Conservation (phyloP, 257 asterid genomes). For the Gynochthodes officinalis region DNA sequence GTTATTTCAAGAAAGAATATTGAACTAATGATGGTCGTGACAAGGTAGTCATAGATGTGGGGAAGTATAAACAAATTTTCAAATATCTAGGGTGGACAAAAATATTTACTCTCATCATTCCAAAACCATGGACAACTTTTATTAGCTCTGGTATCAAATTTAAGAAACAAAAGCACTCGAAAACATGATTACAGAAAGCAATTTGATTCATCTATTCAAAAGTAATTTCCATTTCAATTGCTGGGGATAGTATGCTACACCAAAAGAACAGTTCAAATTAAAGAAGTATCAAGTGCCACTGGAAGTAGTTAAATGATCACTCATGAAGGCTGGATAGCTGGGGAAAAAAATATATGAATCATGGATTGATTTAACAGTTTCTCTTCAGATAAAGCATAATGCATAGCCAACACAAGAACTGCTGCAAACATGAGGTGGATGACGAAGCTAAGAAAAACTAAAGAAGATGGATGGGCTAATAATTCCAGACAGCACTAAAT, state of each 20-base stretch:
- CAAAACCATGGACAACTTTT: background rate
- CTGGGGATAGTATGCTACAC: background rate
- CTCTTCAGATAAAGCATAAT: background rate
- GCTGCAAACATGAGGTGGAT: background rate
- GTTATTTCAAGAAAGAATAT: background rate
- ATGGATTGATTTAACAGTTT: background rate
- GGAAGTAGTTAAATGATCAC: background rate
- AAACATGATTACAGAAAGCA: background rate
- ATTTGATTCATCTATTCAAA: too few relatives aligned
- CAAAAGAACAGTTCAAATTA: background rate
- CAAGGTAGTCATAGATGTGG: background rate
- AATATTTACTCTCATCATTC: background rate
- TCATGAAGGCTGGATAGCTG: background rate
- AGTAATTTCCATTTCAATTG: background rate
- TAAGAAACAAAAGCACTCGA: background rate
- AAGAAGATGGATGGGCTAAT: background rate
- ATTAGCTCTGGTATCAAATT: background rate
- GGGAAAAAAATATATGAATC: background rate
- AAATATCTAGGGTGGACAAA: background rate
- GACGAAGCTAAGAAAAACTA: background rate
- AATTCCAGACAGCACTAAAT: background rate
- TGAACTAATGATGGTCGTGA: background rate
- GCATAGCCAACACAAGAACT: background rate
- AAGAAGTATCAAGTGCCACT: background rate
- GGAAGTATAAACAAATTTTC: background rate